phyloP scores from a whole-genome alignment of 2,329 filamentous ascomycete genomes.

The Cadophora sp. region DNA sequence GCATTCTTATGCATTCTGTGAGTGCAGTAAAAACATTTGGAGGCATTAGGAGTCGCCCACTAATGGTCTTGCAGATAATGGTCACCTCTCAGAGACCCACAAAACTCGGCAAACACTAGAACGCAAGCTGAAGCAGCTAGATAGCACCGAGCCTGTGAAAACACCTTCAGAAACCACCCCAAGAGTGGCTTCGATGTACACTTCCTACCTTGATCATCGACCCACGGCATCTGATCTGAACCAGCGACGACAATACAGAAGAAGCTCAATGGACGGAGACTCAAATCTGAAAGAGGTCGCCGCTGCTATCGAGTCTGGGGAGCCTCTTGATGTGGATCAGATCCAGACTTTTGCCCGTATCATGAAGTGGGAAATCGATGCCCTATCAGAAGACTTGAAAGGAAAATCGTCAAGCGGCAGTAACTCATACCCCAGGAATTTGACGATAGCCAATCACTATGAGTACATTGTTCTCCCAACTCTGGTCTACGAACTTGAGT shows the following conservation, averaged over 20 bases:
- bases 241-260: constrained; percentile 51
- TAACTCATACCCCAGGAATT: constrained; percentile 71
- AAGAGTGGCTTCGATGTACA: constrained; percentile 51
- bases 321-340: constrained; percentile 67
- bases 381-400: constrained; percentile 65
- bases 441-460: constrained; percentile 69
- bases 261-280: constrained; percentile 29
- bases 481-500: constrained; percentile 80
- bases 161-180: constrained; percentile 53
- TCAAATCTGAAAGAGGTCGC: constrained; percentile 66
- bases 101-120: constrained; percentile 55
- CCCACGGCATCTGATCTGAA: constrained; percentile 51
- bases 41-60: not conserved
- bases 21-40: not conserved
- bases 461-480: constrained; percentile 80
- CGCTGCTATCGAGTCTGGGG: constrained; percentile 64
- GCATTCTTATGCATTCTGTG: constrained; percentile 75
- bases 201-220: constrained; percentile 52
- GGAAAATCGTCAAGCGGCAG: constrained; percentile 59
- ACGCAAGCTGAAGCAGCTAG: constrained; percentile 61
- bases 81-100: constrained; percentile 69
- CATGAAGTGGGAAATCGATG: constrained; percentile 66
- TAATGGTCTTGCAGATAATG: constrained; percentile 60
- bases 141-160: constrained; percentile 56
- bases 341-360: constrained; percentile 68